Evolutionary conservation across 495 filamentous ascomycete genomes (phyloP), one percentile per base, ranked within the genome.

Genomic region (Trichoderma asperelloides): DNA sequence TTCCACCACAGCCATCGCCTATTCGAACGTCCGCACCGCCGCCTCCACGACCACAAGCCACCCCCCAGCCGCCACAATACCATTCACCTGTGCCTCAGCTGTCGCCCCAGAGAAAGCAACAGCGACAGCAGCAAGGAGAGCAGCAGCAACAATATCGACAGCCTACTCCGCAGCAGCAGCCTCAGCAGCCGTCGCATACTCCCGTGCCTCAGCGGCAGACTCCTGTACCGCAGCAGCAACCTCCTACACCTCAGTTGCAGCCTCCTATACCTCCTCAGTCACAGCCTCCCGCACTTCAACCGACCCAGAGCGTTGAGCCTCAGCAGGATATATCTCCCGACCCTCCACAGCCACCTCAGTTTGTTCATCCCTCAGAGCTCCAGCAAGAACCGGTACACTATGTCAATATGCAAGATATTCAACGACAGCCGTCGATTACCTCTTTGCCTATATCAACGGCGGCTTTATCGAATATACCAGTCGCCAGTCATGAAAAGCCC

Each of bases 71-170:
- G 63, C 28, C 43, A 39, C 67, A 71, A 43, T 68, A 62, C 25
- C 71, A 69, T 37, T 60, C 65, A 28, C 43, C 65, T 43, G 68
- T 39, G n/a, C 18, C 67, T 40, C 47, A 64, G 25, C 66, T 45
- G 27, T 15, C 37, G 0, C 62, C 30, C 12, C 64, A 28, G n/a
- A 30, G 13, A 16, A 6, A 49, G 37, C 67, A 49, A 39, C 3
- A 68, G 33, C 40, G 16, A 28, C 28, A 51, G 8, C n/a, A 16
- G n/a, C 37, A 65, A 47, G 39, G 6, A 28, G 30, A 65, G 5
- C 69, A 49, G 63, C n/a, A 68, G 16, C 69, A 71, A 25, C 66
- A 66, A 5, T 62, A 67, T 23, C 67, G 73, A 30, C 69, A 68
- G 63, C 67, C 49, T 23, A 12, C 9, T 25, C 45, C 16, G 41